phyloP scores from a whole-genome alignment of 2,329 filamentous ascomycete genomes.

The Fonsecaea pedrosoi region DNA sequence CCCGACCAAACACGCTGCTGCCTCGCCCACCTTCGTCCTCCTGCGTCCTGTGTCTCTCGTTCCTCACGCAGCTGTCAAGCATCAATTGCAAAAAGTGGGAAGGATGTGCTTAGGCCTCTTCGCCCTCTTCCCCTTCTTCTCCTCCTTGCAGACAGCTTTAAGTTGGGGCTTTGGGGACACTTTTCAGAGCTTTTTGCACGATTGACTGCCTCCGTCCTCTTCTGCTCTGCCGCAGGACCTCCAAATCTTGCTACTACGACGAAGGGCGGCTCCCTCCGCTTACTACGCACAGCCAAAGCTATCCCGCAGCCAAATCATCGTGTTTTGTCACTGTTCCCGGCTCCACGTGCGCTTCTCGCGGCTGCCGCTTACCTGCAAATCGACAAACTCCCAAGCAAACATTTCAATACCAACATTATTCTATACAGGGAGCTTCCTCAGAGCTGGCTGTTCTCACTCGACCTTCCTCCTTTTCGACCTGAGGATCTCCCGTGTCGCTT shows the following conservation, averaged over 20 bases:
- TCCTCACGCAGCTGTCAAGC: conserved; percentile 17
- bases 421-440: neutral
- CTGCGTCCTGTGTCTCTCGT: conserved; percentile 2
- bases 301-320: conserved; percentile 6
- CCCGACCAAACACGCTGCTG: conserved; percentile 8
- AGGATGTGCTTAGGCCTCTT: conserved; percentile 13
- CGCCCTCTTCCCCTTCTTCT: neutral
- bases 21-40: neutral
- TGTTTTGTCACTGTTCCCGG: neutral
- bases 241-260: neutral
- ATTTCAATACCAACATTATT: conserved; percentile 2
- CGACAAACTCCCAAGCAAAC: conserved; percentile 5
- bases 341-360: conserved; percentile 36
- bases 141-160: neutral
- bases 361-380: conserved; percentile 32
- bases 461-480: neutral
- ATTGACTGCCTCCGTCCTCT: neutral
- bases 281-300: conserved; percentile 11
- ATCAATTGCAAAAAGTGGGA: conserved; percentile 10
- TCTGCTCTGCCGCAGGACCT: neutral
- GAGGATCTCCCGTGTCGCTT: neutral
- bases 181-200: neutral
- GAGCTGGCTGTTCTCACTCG: conserved; percentile 1
- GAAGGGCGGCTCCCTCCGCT: conserved; percentile 18
- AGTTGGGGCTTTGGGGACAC: neutral